These are phyloP conservation scores for Gonapodya sp. DNA, from an alignment of 192 early-diverging fungal genomes.

Conservation along the genomic window DNA sequence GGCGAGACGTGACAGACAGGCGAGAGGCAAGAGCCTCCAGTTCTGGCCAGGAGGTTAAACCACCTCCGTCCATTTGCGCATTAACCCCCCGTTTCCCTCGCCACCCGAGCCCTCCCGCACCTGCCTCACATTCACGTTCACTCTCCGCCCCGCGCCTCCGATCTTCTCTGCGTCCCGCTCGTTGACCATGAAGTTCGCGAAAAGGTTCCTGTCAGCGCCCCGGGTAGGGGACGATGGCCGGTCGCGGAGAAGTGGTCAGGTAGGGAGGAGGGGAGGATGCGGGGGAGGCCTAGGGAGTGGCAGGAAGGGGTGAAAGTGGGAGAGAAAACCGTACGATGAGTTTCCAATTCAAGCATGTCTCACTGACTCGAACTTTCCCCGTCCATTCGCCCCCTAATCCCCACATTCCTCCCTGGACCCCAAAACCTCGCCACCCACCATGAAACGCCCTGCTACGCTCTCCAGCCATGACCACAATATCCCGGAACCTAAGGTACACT, in stretches of 20 bases:
- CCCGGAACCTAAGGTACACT: slow-evolving; percentile 72
- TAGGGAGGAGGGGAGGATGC: slow-evolving; percentile 61
- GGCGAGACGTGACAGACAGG: too few relatives aligned
- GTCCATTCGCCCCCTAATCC: too few relatives aligned
- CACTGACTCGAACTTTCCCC: too few relatives aligned
- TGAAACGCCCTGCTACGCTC: slow-evolving; percentile 67
- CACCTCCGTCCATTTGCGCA: too few relatives aligned
- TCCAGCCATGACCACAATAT: slow-evolving; percentile 81
- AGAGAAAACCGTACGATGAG: too few relatives aligned
- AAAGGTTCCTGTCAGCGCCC: slow-evolving; percentile 17
- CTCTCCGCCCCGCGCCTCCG: background rate
- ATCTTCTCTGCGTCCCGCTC: background rate
- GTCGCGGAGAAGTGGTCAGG: slow-evolving; percentile 37
- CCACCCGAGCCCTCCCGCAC: slow-evolving; percentile 29
- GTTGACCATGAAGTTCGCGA: background rate
- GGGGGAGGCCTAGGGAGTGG: slow-evolving; percentile 66
- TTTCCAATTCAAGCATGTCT: too few relatives aligned
- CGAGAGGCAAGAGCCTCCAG: too few relatives aligned
- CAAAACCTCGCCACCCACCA: slow-evolving; percentile 32
- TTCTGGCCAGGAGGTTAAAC: too few relatives aligned
- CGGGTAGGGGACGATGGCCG: slow-evolving; percentile 18
- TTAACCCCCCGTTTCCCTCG: too few relatives aligned
- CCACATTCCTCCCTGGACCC: too few relatives aligned
- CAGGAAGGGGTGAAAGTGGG: too few relatives aligned
- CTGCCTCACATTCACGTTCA: slow-evolving; percentile 87